Evolutionary conservation across 2,329 filamentous ascomycete genomes (phyloP).

Genomic region (Paramyrothecium roridum): DNA sequence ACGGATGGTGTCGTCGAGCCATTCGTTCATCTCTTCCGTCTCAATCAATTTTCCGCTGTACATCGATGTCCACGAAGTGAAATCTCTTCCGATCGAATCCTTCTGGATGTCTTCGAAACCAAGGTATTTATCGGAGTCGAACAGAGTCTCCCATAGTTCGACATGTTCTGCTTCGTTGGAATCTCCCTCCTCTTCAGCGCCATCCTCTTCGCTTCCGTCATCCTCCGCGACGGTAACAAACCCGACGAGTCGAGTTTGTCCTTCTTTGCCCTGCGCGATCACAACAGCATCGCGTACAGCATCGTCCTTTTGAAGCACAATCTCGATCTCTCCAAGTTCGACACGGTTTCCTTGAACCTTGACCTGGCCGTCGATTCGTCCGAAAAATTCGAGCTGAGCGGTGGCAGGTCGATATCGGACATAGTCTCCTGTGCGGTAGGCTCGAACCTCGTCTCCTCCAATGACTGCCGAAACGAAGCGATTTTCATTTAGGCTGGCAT

Average conservation of each 20-base stretch:
- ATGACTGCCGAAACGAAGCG: conserved; percentile 13
- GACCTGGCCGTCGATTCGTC: conserved; percentile 21
- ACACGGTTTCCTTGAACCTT: conserved; percentile 27
- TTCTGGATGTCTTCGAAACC: conserved; percentile 8
- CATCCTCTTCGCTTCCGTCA: conserved; percentile 1
- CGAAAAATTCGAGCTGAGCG: conserved; percentile 20
- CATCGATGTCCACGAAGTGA: conserved; percentile 27
- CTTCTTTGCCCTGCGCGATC: conserved; percentile 5
- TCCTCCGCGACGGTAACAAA: conserved; percentile 10
- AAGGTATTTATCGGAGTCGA: conserved; percentile 11
- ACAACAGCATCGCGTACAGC: conserved; percentile 13
- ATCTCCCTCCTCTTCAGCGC: background rate
- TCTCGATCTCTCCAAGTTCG: conserved; percentile 24
- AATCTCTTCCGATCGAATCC: conserved; percentile 18
- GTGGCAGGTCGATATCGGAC: conserved; percentile 15
- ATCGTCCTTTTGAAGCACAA: conserved; percentile 8
- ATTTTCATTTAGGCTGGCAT: conserved; percentile 6
- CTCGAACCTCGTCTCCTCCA: conserved; percentile 3
- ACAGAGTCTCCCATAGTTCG: conserved; percentile 11
- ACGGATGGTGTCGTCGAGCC: conserved; percentile 24
- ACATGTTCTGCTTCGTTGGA: conserved; percentile 6
- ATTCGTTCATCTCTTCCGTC: conserved; percentile 24
- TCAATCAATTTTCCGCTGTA: conserved; percentile 22
- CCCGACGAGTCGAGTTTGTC: conserved; percentile 5
- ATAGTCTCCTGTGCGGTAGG: conserved; percentile 23